Conservation (phyloP, 257 asterid species). For the Nyctanthes arbortristis region DNA sequence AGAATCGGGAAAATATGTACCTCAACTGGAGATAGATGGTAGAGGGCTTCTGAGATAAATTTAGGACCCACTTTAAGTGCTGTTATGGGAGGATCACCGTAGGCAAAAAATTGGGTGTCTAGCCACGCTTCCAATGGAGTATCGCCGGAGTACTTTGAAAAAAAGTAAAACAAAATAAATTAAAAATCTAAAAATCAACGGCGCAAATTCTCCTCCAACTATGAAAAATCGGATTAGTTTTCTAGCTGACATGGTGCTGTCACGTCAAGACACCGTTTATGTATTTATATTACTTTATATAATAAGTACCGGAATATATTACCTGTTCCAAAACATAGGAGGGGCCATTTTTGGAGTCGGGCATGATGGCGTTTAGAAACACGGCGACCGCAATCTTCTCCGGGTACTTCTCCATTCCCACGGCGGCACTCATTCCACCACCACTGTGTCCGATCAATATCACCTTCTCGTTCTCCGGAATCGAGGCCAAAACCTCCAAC, state of each 20-base stretch:
- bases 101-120: constrained; percentile 47
- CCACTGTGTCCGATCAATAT: constrained; percentile 28
- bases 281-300: not conserved
- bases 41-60: constrained; percentile 50
- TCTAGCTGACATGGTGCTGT: too few relatives aligned
- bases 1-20: constrained; percentile 10
- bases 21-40: constrained; percentile 52
- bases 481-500: constrained; percentile 23
- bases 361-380: constrained; percentile 59
- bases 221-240: too few relatives aligned
- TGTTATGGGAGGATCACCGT: constrained; percentile 54
- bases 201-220: too few relatives aligned
- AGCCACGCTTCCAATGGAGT: constrained; percentile 55
- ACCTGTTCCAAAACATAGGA: constrained; percentile 59
- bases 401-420: constrained; percentile 42
- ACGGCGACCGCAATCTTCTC: constrained; percentile 47
- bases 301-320: not conserved
- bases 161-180: not conserved
- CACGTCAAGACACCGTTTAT: too few relatives aligned
- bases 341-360: constrained; percentile 48
- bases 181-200: too few relatives aligned
- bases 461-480: constrained; percentile 30
- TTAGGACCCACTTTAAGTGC: constrained; percentile 49
- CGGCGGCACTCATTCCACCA: constrained; percentile 31
- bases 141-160: constrained; percentile 41